Conservation (phyloP, 2,329 filamentous ascomycete genomes). For the Zasmidium citrigriseum region DNA sequence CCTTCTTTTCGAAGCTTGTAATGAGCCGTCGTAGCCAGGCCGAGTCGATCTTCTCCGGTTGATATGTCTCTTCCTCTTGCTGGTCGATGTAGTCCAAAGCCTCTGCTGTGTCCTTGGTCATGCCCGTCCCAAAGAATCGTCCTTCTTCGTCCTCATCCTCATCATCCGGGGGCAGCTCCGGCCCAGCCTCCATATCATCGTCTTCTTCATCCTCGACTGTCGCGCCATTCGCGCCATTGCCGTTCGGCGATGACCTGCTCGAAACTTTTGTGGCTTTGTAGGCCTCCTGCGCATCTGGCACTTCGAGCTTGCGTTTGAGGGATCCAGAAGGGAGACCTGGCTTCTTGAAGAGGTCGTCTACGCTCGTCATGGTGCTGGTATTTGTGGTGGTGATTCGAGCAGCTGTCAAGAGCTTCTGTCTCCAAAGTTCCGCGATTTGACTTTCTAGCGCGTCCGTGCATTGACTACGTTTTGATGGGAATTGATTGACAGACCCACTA, state of each 20-base stretch:
- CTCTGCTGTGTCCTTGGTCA: conserved; percentile 76
- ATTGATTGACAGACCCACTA: too few relatives aligned
- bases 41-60: conserved; percentile 75
- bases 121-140: conserved; percentile 91
- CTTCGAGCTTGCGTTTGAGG: conserved; percentile 61
- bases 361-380: conserved; percentile 53
- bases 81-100: conserved; percentile 86
- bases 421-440: not conserved
- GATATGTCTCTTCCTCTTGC: conserved; percentile 55
- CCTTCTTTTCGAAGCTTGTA: conserved; percentile 84
- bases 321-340: conserved; percentile 44
- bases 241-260: conserved; percentile 48
- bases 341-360: conserved; percentile 66
- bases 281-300: conserved; percentile 55
- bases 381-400: not conserved
- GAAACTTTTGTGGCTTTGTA: conserved; percentile 63
- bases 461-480: too few relatives aligned
- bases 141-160: conserved; percentile 81
- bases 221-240: conserved; percentile 45
- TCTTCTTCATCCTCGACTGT: conserved; percentile 58
- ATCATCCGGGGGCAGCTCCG: conserved; percentile 44
- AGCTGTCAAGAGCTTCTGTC: not conserved
- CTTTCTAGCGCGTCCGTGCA: not conserved
- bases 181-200: conserved; percentile 45
- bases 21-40: conserved; percentile 81